phyloP scores from a whole-genome alignment of 331 rosid genomes.

The Acacia pycnantha region DNA sequence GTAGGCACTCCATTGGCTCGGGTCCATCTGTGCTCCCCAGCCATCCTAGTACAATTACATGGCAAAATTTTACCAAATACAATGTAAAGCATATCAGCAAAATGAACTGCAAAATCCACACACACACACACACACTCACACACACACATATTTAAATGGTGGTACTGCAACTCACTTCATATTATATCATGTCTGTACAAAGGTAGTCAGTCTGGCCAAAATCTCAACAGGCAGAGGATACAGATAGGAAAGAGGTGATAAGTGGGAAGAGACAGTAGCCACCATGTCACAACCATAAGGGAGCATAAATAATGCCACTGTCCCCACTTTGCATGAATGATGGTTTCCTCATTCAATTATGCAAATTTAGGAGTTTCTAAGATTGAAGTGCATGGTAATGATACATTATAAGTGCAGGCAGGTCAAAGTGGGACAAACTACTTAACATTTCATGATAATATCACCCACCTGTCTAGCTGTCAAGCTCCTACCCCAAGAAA shows the following conservation, averaged over 20 bases:
- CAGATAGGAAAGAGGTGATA: background rate
- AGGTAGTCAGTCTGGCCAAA: background rate
- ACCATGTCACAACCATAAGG: background rate
- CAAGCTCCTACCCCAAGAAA: slow-evolving; percentile 88
- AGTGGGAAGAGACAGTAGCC: background rate
- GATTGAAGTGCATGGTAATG: slow-evolving; percentile 21
- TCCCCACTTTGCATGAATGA: background rate
- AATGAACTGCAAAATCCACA: background rate
- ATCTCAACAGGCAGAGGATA: background rate
- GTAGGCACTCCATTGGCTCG: slow-evolving; percentile 79
- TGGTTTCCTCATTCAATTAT: background rate
- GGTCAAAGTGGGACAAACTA: slow-evolving; percentile 6
- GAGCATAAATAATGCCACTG: background rate
- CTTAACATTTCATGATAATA: background rate
- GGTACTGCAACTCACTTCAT: background rate
- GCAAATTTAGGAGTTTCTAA: slow-evolving; percentile 9
- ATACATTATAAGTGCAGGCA: slow-evolving; percentile 1
- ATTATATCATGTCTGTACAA: background rate
- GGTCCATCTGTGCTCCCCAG: slow-evolving; percentile 89
- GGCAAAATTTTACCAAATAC: slow-evolving; percentile 12
- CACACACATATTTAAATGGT: too few relatives aligned
- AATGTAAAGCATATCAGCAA: background rate
- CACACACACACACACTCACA: too few relatives aligned
- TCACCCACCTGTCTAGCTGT: slow-evolving; percentile 84
- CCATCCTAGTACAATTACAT: slow-evolving; percentile 53